A percentile compares a stretch with the other conserved stretches of the same genome.
Conservation (phyloP, 805 yeast species). For the Suhomyces vadensis region DNA sequence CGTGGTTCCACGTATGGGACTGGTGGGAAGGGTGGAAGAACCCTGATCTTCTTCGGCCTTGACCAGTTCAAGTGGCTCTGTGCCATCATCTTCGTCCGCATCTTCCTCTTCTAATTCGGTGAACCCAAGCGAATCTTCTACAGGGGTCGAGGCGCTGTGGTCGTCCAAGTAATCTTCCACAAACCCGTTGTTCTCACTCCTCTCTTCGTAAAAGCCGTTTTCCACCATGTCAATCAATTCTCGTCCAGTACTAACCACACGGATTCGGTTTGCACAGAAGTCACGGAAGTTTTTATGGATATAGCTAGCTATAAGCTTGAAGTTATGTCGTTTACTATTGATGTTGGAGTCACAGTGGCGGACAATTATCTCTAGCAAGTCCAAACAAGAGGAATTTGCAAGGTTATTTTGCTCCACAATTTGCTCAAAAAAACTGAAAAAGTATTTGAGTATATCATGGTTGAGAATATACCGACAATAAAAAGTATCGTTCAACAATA, state of each 20-base stretch:
- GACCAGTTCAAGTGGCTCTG: neutral
- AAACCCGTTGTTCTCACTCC: slow-evolving; percentile 12
- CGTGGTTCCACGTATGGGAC: neutral
- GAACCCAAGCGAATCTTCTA: slow-evolving; percentile 6
- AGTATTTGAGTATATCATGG: slow-evolving; percentile 49
- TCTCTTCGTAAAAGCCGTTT: slow-evolving; percentile 15
- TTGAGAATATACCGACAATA: slow-evolving; percentile 59
- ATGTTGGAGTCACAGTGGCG: slow-evolving; percentile 24
- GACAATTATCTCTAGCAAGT: slow-evolving; percentile 53
- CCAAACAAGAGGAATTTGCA: slow-evolving; percentile 73
- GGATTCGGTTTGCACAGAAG: slow-evolving; percentile 22
- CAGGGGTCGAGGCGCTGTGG: slow-evolving; percentile 31
- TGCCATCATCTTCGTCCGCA: no score
- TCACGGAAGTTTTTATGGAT: slow-evolving; percentile 32
- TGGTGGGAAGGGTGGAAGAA: neutral
- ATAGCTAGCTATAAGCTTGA: slow-evolving; percentile 29
- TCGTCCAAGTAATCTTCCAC: slow-evolving; percentile 21
- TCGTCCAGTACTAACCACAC: slow-evolving; percentile 29
- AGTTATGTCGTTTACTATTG: slow-evolving; percentile 22
- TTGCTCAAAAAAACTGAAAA: slow-evolving; percentile 50
- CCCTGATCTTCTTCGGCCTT: neutral
- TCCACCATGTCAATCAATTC: slow-evolving; percentile 32
- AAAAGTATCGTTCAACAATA: slow-evolving; percentile 61
- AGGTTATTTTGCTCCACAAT: slow-evolving; percentile 57
- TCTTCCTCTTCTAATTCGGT: neutral